These are phyloP conservation scores for Juglanconis juglandina DNA, from an alignment of 2,329 filamentous ascomycete species.

Conservation along the genomic window DNA sequence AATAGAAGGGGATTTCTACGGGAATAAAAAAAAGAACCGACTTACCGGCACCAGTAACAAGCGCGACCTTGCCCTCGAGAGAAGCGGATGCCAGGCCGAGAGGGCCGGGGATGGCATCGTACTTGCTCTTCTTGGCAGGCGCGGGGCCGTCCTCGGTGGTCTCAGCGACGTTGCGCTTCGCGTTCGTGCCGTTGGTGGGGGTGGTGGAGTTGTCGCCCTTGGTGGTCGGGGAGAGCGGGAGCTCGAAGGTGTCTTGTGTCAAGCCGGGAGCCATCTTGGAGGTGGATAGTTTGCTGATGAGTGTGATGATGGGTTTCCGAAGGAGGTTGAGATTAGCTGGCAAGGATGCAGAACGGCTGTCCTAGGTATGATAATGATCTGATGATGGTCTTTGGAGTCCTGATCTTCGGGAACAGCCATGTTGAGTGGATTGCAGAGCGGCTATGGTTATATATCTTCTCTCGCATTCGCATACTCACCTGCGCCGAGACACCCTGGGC, in stretches of 20 bases:
- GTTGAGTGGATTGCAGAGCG: neutral
- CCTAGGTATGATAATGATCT: neutral
- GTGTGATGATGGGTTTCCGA: neutral
- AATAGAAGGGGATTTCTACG: too few species aligned
- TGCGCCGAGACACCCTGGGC: too few species aligned
- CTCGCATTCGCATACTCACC: neutral
- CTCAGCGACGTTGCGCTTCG: slow-evolving; percentile 11
- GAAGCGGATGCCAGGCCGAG: slow-evolving; percentile 37
- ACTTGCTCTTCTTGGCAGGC: slow-evolving; percentile 27
- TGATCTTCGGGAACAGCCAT: neutral
- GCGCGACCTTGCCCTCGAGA: slow-evolving; percentile 36
- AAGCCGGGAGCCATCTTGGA: slow-evolving; percentile 11
- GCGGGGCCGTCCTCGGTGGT: slow-evolving; percentile 17
- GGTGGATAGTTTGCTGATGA: neutral
- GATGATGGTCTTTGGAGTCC: neutral
- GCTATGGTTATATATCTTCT: slow-evolving; percentile 3
- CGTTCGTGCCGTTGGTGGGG: neutral
- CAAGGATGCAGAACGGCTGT: too few species aligned
- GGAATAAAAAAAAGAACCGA: neutral
- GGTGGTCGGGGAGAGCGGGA: neutral
- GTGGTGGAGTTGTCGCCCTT: neutral
- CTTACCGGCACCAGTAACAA: slow-evolving; percentile 38
- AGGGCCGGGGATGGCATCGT: slow-evolving; percentile 36
- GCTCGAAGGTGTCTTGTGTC: slow-evolving; percentile 9
- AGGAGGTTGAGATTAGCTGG: neutral